Base-by-base conservation (phyloP, 805 yeast genomes). In the Vanderwaltozyma verrucispora region DNA sequence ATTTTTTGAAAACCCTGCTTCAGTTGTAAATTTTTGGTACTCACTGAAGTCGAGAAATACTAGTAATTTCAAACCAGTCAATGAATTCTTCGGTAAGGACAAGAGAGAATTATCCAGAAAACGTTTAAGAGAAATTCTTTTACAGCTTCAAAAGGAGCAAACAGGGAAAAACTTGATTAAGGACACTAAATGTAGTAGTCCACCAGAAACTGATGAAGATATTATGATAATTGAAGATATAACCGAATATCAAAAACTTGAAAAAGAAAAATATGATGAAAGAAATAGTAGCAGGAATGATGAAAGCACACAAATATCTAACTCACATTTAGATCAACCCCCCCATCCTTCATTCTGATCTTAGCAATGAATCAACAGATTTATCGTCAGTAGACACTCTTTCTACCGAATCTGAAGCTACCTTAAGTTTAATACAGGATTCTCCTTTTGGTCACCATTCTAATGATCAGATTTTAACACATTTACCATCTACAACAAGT, bases 1-100 rank as follows among this genome's bases (percentile, higher is more conserved):
- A 44, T 77, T 84, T 59, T 64, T 80, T 32, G 61, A 62, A 18
- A 59, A 72, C 28, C 73, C 76, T 0, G 47, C 47, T 0, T 63
- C 54, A 18, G 77, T 84, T 36, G 61, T 72, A 32, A 53, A 53
- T 30, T 45, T 72, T 10, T 76, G 83, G 83, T 54, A 60, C 40
- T 49, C 39, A 13, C 36, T 53, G 3, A 49, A 43, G 14, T 35
- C 43, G 3, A 52, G 39, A 38, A 45, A 43, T 28, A 48, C 44
- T 27, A 20, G 32, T n/a, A 37, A 46, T 3, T 42, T 47, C 3
- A 51, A 38, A 26, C 17, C 37, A 2, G 41, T 53, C 2, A 54
- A 57, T 35, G 46, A 46, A 29, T 52, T 45, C 39, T 59, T 58
- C 43, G 55, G 54, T 20, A 56, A 47, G 27, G 43, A 43, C 26